Base-by-base conservation (phyloP, 371 early-diverging fungal species). In the Parasitella parasitica region DNA sequence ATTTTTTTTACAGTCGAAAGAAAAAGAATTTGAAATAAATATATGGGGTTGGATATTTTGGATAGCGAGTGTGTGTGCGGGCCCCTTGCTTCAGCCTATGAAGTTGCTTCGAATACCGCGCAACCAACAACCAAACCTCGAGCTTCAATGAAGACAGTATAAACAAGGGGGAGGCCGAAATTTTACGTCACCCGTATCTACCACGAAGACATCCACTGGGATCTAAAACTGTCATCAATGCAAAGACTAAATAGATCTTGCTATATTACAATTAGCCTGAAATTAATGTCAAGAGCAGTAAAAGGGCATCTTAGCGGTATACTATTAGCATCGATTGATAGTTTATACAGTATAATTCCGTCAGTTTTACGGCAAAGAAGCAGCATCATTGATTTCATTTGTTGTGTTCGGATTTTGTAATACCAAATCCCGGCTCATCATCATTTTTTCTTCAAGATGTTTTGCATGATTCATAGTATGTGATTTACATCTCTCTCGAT, bases 1-100 rank as follows among this genome's bases (percentile, higher is more conserved):
- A 56, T 28, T 49, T 28, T 28, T 49, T 28, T 49, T 58, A 58
- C 58, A 49, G 49, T 24, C 49, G 34, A 35, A 58, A 35, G 24
- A 38, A 35, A 59, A 49, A 49, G 16, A 16, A 49, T n/a, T 28
- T 4, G 43, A 41, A 41, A 11, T 24, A 28, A 43, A 43, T 20
- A 43, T 43, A 43, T 43, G 43, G 43, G 43, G 43, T 43, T 43
- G 18, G 43, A 12, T 43, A 43, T 43, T 43, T 18, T 43, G 43
- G 18, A 20, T 18, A 16, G 39, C 39, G 39, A 12, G 26, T 49
- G 27, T 9, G 49, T 49, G 49, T 16, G 49, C 26, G 49, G 49
- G 49, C 28, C 49, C 49, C 49, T 28, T 49, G 26, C 27, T 49
- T 24, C 49, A 49, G 49, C 49, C 43, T 43, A 22, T 43, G 22